A percentile compares a stretch with the other conserved stretches of the same genome.
Conservation (phyloP, 2,329 filamentous ascomycete genomes). For the Colletotrichum lupini region DNA sequence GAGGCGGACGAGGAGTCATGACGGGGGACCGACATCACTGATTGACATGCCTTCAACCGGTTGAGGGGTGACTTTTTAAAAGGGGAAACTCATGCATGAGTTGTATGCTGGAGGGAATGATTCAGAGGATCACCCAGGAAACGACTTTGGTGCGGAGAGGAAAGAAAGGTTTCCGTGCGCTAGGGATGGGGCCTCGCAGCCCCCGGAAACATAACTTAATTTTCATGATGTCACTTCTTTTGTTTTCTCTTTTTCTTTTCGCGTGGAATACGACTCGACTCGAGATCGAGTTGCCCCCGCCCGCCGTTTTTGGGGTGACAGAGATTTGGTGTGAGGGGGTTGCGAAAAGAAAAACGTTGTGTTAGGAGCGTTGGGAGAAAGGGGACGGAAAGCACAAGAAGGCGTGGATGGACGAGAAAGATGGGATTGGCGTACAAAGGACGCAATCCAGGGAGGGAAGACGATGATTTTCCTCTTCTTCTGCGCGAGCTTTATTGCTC, state of each 20-base stretch:
- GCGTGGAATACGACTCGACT: constrained; percentile 20
- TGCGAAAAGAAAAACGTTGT: constrained; percentile 16
- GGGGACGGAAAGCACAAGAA: background rate
- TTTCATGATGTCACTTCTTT: constrained; percentile 33
- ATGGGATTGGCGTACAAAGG: constrained; percentile 24
- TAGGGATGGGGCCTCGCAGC: constrained; percentile 27
- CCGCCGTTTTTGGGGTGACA: constrained; percentile 5
- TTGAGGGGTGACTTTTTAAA: constrained; percentile 12
- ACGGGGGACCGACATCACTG: constrained; percentile 11
- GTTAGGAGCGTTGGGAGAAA: background rate
- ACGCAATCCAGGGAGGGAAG: constrained; percentile 25
- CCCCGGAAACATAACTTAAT: constrained; percentile 36
- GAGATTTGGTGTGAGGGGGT: background rate
- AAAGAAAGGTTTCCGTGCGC: constrained; percentile 17
- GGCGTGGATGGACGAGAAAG: background rate
- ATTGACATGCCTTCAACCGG: constrained; percentile 17
- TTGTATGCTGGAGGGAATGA: constrained; percentile 5
- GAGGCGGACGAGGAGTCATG: constrained; percentile 32
- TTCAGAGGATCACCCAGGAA: constrained; percentile 15
- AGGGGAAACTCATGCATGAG: constrained; percentile 11
- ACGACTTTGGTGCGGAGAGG: constrained; percentile 24
- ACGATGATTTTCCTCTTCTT: constrained; percentile 17
- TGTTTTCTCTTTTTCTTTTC: constrained; percentile 18
- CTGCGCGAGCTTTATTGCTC: background rate
- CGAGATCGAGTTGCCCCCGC: background rate